Base-by-base conservation (phyloP, 129 eudicot species). In the Centrapalus pauciflorus region DNA sequence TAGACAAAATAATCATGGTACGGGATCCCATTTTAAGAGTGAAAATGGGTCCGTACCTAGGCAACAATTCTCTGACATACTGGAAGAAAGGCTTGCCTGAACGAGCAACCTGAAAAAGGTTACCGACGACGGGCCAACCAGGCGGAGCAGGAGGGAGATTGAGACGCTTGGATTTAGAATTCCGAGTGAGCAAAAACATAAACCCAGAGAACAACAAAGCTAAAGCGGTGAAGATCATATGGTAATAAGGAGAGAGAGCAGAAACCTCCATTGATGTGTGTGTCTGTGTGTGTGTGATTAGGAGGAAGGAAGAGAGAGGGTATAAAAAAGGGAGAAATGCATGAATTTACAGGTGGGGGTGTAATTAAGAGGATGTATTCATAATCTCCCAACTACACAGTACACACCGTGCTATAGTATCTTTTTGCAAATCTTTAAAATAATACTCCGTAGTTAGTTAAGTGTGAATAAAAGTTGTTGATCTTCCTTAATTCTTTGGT, bases 91-190 rank as follows among this genome's bases (percentile, higher is more conserved):
- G 86, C 40, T 86, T 90, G 1, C 97, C 97, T 1, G 97, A 86
- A 3, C 74, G 32, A 23, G 96, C 88, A 0, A 84, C 86, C 49
- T 89, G 96, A 69, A 89, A 83, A 25, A 89, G 90, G 62, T 86
- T 89, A 0, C 96, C 96, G 13, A 89, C 84, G 1, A 89, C 79
- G 32, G 96, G 96, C 87, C 86, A 83, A 1, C 96, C 96, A 0
- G 93, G 93, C 0, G 96, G 96, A 0, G 94, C 96, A 0, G 95
- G 95, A 14, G 97, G 97, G 1, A 86, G 83, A n/a, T 71, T 76
- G 9, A 69, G 30, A 0, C 63, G 71, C 21, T 78, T 78, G 0
- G 77, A 64, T 16, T 69, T 75, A 0, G 75, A 37, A 60, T 52
- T 52, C 6, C 27, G 57, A 21, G 83, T 34, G 13, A 77, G 16